Evolutionary conservation across 768 basidiomycete species (phyloP).

Genomic region (Leccinum imitatum): DNA sequence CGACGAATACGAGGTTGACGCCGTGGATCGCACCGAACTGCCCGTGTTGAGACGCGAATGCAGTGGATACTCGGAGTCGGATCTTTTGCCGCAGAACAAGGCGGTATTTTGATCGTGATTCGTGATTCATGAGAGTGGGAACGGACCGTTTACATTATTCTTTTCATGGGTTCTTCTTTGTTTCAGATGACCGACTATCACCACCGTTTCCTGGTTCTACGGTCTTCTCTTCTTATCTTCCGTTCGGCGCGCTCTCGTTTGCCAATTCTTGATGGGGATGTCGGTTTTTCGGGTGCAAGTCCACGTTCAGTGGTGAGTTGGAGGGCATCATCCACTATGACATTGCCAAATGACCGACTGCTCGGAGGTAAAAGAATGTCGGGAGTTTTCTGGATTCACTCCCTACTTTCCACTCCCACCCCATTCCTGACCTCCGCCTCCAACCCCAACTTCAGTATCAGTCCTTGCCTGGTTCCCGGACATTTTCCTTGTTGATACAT

Average conservation of each 20-base stretch:
- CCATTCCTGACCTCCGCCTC: not conserved
- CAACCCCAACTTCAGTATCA: not conserved
- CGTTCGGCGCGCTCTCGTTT: not conserved
- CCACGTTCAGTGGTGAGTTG: no score
- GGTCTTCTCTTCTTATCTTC: not conserved
- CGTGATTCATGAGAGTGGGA: not conserved
- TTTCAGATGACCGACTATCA: not conserved
- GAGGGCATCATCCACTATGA: no score
- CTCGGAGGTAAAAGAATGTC: not conserved
- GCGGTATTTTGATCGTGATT: not conserved
- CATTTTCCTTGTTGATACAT: not conserved
- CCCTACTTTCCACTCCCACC: not conserved
- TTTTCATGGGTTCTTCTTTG: not conserved
- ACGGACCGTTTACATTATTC: not conserved
- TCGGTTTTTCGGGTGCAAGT: no score
- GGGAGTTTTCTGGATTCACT: not conserved
- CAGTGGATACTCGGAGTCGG: not conserved
- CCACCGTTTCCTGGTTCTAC: not conserved
- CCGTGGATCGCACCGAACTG: constrained; percentile 7
- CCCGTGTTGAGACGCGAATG: not conserved
- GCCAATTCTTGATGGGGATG: not conserved
- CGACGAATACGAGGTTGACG: not conserved
- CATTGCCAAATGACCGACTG: no score
- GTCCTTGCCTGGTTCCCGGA: not conserved
- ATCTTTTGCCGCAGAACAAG: not conserved